Base-by-base conservation (phyloP, 2,329 filamentous ascomycete genomes). In the Colletotrichum noveboracense region DNA sequence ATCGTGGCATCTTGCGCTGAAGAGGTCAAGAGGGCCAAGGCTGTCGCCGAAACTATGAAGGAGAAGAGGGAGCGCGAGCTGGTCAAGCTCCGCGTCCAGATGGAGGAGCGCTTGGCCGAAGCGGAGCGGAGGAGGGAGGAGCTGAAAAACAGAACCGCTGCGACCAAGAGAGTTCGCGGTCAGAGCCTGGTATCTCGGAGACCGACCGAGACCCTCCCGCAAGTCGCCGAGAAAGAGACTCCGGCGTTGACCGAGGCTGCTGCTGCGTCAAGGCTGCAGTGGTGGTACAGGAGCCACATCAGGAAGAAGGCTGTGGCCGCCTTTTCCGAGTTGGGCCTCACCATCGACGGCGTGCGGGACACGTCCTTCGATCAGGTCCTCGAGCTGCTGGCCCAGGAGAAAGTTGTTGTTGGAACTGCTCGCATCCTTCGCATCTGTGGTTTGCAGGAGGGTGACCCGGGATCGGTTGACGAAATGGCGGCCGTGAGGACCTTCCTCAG, bases 1-100 rank as follows among this genome's bases (percentile, higher is more conserved):
- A 96, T 96, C 58, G 94, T 95, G 6, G 94, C 94, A 65, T 90
- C 92, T 76, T 96, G 95, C 81, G 95, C 95, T 24, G 94, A 96
- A 83, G 95, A 97, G 82, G 95, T 97, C 18, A 93, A 94, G 81
- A 90, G 94, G 78, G 94, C 94, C 68, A 96, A 96, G 87, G 93
- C 94, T 66, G 89, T 96, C n/a, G 94, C 94, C 16, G 94, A 95
- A 83, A 93, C 91, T 74, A 95, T 94, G 87, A 96, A 95, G 84
- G 93, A 95, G 85, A 93, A 94, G 83, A 92, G 95, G 77, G 93
- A 95, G 81, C 92, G 93, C 72, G 94, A 96, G 78, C 90, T 94
- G 72, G 89, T 89, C 79, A 92, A 92, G 80, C 89, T 94, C 82
- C 91, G 92, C 77, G 85, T 91, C 66, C 94, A 96, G 82, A 95